A percentile compares a stretch with the other conserved stretches of the same genome.
These are phyloP conservation scores for Hericium rajendrae DNA, from an alignment of 768 basidiomycete species.

Conservation along the genomic window DNA sequence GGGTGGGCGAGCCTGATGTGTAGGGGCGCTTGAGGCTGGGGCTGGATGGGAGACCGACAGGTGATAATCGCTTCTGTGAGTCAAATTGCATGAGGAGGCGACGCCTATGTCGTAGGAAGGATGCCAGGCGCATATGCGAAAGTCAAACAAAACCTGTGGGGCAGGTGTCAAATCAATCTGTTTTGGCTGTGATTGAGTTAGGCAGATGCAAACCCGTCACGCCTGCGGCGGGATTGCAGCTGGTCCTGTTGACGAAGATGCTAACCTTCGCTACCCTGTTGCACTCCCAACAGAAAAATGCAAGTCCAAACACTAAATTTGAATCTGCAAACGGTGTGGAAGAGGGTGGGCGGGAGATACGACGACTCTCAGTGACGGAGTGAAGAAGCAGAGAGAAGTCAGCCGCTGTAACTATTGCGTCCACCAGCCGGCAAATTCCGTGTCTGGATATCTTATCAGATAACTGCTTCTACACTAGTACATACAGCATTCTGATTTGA, in stretches of 20 bases:
- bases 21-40: slow-evolving; percentile 36
- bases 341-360: no score
- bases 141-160: slow-evolving; percentile 1
- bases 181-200: background rate
- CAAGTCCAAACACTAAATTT: background rate
- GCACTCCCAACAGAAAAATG: background rate
- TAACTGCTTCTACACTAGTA: no score
- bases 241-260: background rate
- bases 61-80: slow-evolving; percentile 20
- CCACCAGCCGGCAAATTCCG: no score
- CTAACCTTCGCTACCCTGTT: no score
- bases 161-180: background rate
- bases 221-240: background rate
- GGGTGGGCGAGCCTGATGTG: slow-evolving; percentile 29
- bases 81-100: slow-evolving; percentile 55
- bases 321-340: background rate
- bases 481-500: no score
- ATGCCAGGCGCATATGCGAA: slow-evolving; percentile 39
- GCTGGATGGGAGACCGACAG: slow-evolving; percentile 17
- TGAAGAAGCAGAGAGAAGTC: no score
- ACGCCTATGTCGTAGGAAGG: slow-evolving; percentile 37
- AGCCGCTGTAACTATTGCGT: no score
- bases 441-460: no score
- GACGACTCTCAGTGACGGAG: no score
- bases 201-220: background rate